Conservation (phyloP, 345 rosid species). For the Cardamine chenopodiifolia region DNA sequence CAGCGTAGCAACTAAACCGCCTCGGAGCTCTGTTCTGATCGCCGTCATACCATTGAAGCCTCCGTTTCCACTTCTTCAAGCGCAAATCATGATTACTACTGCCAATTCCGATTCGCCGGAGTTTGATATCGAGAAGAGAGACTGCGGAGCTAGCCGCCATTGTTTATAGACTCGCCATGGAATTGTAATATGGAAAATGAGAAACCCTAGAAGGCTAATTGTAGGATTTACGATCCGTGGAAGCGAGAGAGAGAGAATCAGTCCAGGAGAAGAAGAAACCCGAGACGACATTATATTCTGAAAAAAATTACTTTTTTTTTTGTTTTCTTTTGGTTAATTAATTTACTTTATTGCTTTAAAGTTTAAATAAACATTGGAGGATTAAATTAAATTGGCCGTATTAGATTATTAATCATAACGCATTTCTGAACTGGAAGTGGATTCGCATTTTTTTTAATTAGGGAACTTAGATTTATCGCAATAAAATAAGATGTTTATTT, state of each 20-base stretch:
- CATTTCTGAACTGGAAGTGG: too few species aligned
- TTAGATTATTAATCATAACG: too few species aligned
- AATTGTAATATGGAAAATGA: background rate
- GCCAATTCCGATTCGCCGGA: slow-evolving; percentile 27
- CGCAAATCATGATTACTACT: slow-evolving; percentile 38
- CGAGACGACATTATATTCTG: slow-evolving; percentile 21
- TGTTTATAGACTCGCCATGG: slow-evolving; percentile 55
- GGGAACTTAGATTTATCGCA: too few species aligned
- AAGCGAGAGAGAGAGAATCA: background rate
- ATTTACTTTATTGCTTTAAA: too few species aligned
- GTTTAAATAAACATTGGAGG: too few species aligned
- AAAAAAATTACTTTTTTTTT: background rate
- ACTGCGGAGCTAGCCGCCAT: slow-evolving; percentile 71
- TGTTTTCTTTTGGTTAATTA: background rate
- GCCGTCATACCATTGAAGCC: slow-evolving; percentile 31
- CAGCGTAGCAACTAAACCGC: slow-evolving; percentile 58
- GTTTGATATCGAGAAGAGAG: slow-evolving; percentile 64
- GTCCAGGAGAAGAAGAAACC: background rate
- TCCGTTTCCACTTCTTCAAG: slow-evolving; percentile 45
- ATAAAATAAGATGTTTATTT: too few species aligned
- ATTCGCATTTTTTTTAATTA: too few species aligned
- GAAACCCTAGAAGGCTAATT: slow-evolving; percentile 36
- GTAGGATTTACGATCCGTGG: slow-evolving; percentile 2
- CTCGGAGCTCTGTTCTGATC: slow-evolving; percentile 28
- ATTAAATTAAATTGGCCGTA: too few species aligned